A percentile compares a stretch with the other conserved stretches of the same genome.
Conservation (phyloP, 805 yeast species). For the Jamesozyma hellenica region DNA sequence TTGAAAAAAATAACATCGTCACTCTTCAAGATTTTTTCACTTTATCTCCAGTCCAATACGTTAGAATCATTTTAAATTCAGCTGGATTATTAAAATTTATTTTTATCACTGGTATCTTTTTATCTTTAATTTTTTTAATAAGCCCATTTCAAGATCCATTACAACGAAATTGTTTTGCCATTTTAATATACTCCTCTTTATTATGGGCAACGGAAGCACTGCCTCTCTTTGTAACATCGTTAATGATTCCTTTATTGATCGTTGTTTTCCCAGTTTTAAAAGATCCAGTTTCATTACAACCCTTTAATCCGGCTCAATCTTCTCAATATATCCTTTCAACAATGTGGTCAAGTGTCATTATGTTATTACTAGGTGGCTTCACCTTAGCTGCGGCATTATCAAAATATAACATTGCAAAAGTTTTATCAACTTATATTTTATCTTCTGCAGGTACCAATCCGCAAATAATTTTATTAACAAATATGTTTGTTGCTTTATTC, state of each 20-base stretch:
- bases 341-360: constrained; percentile 94
- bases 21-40: constrained; percentile 14
- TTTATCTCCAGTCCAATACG: constrained; percentile 9
- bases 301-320: constrained; percentile 54
- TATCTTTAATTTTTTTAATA: constrained; percentile 20
- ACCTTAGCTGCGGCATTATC: constrained; percentile 91
- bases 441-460: constrained; percentile 84
- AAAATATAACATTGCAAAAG: constrained; percentile 80
- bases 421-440: constrained; percentile 71
- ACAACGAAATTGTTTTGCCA: constrained; percentile 72
- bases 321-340: constrained; percentile 63
- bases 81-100: constrained; percentile 33
- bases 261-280: constrained; percentile 64
- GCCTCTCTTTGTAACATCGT: constrained; percentile 83
- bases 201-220: constrained; percentile 86
- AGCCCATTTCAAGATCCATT: constrained; percentile 47
- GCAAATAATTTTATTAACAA: constrained; percentile 58
- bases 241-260: constrained; percentile 70
- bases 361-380: constrained; percentile 86
- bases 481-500: constrained; percentile 79
- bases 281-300: constrained; percentile 39
- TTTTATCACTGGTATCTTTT: constrained; percentile 40
- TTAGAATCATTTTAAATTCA: constrained; percentile 6
- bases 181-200: constrained; percentile 69
- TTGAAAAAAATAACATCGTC: neutral